Conservation (phyloP, 306 rosid species). For the Vigna reflexopilosa region DNA sequence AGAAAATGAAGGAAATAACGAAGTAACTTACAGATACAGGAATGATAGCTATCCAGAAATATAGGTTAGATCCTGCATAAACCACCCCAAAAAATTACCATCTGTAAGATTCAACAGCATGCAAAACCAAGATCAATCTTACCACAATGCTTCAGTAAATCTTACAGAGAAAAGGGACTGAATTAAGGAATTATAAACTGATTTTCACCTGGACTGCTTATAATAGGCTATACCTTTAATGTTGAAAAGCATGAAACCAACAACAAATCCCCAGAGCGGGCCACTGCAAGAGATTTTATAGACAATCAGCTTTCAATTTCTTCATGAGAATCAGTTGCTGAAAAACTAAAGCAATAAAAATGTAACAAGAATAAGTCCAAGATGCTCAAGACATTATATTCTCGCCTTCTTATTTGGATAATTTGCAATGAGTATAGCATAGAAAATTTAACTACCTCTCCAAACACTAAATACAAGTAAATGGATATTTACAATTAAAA, state of each 20-base stretch:
- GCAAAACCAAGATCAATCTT: conserved; percentile 36
- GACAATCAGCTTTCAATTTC: conserved; percentile 43
- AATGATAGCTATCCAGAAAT: conserved; percentile 96
- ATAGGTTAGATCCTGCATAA: conserved; percentile 87
- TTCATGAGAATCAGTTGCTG: conserved; percentile 26
- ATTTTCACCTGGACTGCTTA: conserved; percentile 23
- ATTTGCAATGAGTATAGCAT: not conserved
- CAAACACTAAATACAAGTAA: conserved; percentile 1
- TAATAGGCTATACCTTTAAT: conserved; percentile 69
- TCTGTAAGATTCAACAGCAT: conserved; percentile 39
- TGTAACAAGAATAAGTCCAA: conserved; percentile 9
- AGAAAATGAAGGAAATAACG: conserved; percentile 26
- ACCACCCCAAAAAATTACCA: conserved; percentile 21
- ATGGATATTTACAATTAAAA: not conserved
- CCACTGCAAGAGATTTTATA: conserved; percentile 68
- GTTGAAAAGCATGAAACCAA: conserved; percentile 92
- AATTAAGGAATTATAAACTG: conserved; percentile 6
- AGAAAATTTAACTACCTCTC: conserved; percentile 15
- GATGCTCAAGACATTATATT: not conserved
- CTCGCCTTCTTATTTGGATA: conserved; percentile 25
- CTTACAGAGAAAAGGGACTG: conserved; percentile 11
- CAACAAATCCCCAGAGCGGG: conserved; percentile 96
- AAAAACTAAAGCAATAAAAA: conserved; percentile 36
- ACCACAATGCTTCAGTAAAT: conserved; percentile 24
- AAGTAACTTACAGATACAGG: conserved; percentile 76